A percentile compares a stretch with the other conserved stretches of the same genome.
Conservation (phyloP, 2,329 filamentous ascomycete genomes). For the Trichoderma simmonsii region DNA sequence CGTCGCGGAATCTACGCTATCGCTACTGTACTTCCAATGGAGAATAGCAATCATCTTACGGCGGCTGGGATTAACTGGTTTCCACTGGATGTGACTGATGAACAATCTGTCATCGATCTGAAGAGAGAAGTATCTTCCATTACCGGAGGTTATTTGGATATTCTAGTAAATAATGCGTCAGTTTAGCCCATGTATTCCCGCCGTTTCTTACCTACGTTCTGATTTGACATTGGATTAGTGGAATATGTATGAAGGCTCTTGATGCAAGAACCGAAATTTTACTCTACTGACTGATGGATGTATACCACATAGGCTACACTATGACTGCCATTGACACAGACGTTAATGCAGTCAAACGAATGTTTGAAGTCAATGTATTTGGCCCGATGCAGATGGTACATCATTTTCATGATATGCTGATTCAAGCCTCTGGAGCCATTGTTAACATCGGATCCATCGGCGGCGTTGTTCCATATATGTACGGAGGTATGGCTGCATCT, state of each 20-base stretch:
- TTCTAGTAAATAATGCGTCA: conserved; percentile 7
- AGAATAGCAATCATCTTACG: conserved; percentile 25
- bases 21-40: conserved; percentile 31
- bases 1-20: conserved; percentile 32
- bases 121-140: conserved; percentile 20
- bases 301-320: conserved; percentile 22
- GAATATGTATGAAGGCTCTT: not conserved
- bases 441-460: conserved; percentile 28
- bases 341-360: conserved; percentile 30
- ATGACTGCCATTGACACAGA: conserved; percentile 31
- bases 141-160: conserved; percentile 9
- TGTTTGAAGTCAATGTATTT: conserved; percentile 45
- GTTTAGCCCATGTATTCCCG: not conserved
- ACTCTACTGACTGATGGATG: not conserved
- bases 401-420: conserved; percentile 22
- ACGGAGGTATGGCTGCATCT: conserved; percentile 10
- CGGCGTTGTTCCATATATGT: conserved; percentile 24
- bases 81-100: conserved; percentile 32
- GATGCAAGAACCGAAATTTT: not conserved
- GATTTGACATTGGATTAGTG: not conserved
- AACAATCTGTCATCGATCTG: conserved; percentile 27
- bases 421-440: conserved; percentile 25
- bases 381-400: conserved; percentile 29
- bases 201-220: not conserved
- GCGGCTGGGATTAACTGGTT: conserved; percentile 27